Percentiles rank a stretch among this genome's conserved stretches.
These are phyloP conservation scores for Arachis stenosperma DNA, from an alignment of 306 rosid genomes.

Conservation along the genomic window DNA sequence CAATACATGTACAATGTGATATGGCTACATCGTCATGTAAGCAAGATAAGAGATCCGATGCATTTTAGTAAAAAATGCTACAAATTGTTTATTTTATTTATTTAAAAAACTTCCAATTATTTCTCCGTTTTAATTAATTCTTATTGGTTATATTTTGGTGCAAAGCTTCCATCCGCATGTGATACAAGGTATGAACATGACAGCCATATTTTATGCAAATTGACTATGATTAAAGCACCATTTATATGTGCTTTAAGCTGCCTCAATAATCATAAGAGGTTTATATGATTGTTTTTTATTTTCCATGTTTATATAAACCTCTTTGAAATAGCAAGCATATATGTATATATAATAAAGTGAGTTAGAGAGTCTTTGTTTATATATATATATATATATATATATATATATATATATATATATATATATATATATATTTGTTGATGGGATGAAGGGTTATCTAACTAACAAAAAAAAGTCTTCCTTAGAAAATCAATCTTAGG, in stretches of 20 bases:
- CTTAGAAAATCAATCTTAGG: too few relatives aligned
- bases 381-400: constrained; percentile 28
- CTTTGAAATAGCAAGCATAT: constrained; percentile 50
- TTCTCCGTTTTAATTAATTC: neutral
- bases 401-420: constrained; percentile 28
- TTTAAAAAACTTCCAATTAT: neutral
- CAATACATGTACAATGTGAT: too few relatives aligned
- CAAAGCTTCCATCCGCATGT: constrained; percentile 93
- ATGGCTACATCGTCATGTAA: too few relatives aligned
- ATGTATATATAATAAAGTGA: neutral
- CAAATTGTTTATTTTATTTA: too few relatives aligned
- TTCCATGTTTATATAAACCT: constrained; percentile 39
- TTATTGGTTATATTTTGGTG: constrained; percentile 35
- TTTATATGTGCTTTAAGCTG: constrained; percentile 51
- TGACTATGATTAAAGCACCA: constrained; percentile 35
- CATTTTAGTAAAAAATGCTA: too few relatives aligned
- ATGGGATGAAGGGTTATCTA: too few relatives aligned
- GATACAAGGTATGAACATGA: constrained; percentile 50
- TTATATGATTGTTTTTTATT: constrained; percentile 33
- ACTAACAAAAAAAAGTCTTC: neutral
- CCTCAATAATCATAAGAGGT: constrained; percentile 50
- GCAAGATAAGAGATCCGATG: too few relatives aligned
- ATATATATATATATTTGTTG: neutral
- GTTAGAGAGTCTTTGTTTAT: neutral
- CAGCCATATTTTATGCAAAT: constrained; percentile 93